A percentile compares a stretch with the other conserved stretches of the same genome.
phyloP scores from a whole-genome alignment of 352 stramenopile species.

The Labyrinthula sp. region DNA sequence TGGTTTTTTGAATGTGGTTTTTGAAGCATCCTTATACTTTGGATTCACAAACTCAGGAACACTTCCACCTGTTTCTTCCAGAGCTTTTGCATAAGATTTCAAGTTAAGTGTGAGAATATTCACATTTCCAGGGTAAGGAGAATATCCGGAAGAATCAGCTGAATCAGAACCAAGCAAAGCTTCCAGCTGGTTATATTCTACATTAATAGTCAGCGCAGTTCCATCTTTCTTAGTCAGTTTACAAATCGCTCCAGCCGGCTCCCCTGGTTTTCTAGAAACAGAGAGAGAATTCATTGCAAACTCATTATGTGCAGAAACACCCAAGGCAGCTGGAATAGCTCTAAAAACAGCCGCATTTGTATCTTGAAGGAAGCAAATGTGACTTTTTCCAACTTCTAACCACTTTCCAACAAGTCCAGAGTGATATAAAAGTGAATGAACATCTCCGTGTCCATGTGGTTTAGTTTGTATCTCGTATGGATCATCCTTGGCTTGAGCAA shows the following conservation, averaged over 20 bases:
- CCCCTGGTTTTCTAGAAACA: constrained; percentile 31
- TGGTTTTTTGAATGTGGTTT: constrained; percentile 69
- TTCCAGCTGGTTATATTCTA: constrained; percentile 87
- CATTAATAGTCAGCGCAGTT: constrained; percentile 59
- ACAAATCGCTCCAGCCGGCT: constrained; percentile 53
- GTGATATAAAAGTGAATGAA: constrained; percentile 71
- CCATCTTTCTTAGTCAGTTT: constrained; percentile 42
- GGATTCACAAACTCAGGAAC: constrained; percentile 79
- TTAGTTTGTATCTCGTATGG: constrained; percentile 65
- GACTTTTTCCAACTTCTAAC: constrained; percentile 51
- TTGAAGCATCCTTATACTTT: constrained; percentile 61
- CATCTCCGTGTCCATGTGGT: constrained; percentile 89
- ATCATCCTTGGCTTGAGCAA: constrained; percentile 48
- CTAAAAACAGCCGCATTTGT: constrained; percentile 36
- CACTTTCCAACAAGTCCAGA: constrained; percentile 49
- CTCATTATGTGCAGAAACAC: constrained; percentile 24
- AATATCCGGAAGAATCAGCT: constrained; percentile 48
- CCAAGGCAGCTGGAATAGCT: constrained; percentile 28
- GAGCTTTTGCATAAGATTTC: constrained; percentile 44
- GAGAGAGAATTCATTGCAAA: constrained; percentile 32
- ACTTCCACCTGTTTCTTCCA: constrained; percentile 46
- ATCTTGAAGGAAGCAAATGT: constrained; percentile 77
- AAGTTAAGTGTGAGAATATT: constrained; percentile 66
- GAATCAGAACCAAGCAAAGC: constrained; percentile 58
- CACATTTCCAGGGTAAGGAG: constrained; percentile 62